Evolutionary conservation across 768 basidiomycete species (phyloP).

Genomic region (Naganishia friedmannii): DNA sequence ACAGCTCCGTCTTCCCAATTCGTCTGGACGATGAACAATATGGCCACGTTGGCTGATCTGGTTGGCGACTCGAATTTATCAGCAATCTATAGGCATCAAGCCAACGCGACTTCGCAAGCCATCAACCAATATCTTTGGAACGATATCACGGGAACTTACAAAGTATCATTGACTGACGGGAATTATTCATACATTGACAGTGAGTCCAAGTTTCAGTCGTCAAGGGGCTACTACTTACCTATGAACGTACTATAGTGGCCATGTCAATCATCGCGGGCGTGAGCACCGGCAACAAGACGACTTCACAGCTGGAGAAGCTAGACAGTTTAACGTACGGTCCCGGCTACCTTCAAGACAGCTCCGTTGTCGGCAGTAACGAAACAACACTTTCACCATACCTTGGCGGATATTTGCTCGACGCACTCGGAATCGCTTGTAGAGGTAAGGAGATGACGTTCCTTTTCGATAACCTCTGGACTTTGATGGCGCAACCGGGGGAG

Average conservation of each 20-base stretch:
- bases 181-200: conserved; percentile 11
- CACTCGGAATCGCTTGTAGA: neutral
- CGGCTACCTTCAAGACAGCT: neutral
- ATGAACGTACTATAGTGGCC: neutral
- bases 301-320: neutral
- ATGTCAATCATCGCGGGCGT: conserved; percentile 16
- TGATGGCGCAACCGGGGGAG: neutral
- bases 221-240: no score
- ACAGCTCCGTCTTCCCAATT: neutral
- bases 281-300: conserved; percentile 2
- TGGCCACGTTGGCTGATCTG: neutral
- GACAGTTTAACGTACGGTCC: neutral
- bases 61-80: neutral
- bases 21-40: neutral
- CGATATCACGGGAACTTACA: neutral
- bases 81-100: neutral
- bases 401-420: neutral
- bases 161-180: conserved; percentile 5
- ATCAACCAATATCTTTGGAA: neutral
- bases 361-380: neutral
- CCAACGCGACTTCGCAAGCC: neutral
- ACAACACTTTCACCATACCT: conserved; percentile 5
- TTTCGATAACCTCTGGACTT: conserved; percentile 2
- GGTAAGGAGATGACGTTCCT: neutral
- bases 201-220: neutral